A percentile compares a stretch with the other conserved stretches of the same genome.
Evolutionary conservation across 345 rosid genomes (phyloP).

Genomic region (Camelina hispida): DNA sequence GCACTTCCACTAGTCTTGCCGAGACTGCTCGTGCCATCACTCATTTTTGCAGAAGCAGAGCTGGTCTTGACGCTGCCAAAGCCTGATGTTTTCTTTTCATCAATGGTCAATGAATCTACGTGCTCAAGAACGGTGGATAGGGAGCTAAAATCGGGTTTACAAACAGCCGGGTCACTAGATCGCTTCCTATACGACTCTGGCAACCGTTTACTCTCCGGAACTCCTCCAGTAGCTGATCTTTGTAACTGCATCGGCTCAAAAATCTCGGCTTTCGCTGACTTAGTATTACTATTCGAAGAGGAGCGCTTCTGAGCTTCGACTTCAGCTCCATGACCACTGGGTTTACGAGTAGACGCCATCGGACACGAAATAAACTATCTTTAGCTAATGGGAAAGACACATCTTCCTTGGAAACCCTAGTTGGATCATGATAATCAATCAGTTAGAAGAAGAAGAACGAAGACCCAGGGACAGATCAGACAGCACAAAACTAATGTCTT

Average conservation of each 20-base stretch:
- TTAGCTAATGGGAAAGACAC: conserved; percentile 21
- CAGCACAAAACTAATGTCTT: not conserved
- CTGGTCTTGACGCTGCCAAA: conserved; percentile 74
- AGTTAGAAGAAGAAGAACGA: conserved; percentile 25
- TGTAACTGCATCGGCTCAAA: conserved; percentile 42
- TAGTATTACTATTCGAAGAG: conserved; percentile 44
- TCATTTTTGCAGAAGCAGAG: conserved; percentile 77
- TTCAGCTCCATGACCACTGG: conserved; percentile 45
- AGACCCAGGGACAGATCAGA: conserved; percentile 7
- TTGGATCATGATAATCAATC: conserved; percentile 20
- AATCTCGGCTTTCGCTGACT: conserved; percentile 47
- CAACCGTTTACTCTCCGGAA: conserved; percentile 52
- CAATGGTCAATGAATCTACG: conserved; percentile 52
- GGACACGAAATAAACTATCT: conserved; percentile 7
- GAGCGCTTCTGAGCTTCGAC: conserved; percentile 48
- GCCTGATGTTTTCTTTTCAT: conserved; percentile 69
- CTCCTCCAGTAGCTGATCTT: conserved; percentile 41
- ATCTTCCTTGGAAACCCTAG: conserved; percentile 35
- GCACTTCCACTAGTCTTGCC: conserved; percentile 79
- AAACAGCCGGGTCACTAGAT: conserved; percentile 42
- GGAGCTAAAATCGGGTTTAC: conserved; percentile 50
- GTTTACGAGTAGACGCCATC: conserved; percentile 49
- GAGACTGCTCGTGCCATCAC: conserved; percentile 75
- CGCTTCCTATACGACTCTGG: conserved; percentile 52
- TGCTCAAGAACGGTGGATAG: conserved; percentile 50